Evolutionary conservation across 768 basidiomycete species (phyloP).

Genomic region (Tubosaeta brunneosetosa): DNA sequence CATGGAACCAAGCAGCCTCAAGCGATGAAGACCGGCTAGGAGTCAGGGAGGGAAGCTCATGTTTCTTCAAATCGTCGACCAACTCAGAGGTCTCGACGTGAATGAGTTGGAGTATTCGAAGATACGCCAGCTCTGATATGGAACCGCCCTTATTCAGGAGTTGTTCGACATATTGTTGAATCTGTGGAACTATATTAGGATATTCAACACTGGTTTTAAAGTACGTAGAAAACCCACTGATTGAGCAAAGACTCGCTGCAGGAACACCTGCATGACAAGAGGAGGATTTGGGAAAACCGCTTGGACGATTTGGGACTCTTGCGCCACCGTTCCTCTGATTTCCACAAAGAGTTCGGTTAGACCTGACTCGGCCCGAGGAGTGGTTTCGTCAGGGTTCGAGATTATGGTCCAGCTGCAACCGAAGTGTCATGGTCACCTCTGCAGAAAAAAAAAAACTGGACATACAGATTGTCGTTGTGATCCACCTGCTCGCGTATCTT

Average conservation of each 20-base stretch:
- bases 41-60: conserved; percentile 71
- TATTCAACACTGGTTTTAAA: neutral
- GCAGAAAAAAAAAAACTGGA: neutral
- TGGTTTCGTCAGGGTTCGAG: conserved; percentile 70
- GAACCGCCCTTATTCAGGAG: conserved; percentile 70
- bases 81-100: conserved; percentile 73
- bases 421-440: neutral
- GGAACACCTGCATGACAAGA: conserved; percentile 95
- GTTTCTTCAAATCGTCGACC: conserved; percentile 87
- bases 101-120: conserved; percentile 85
- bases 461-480: conserved; percentile 56
- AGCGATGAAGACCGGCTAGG: conserved; percentile 55
- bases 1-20: conserved; percentile 58
- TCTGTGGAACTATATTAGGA: conserved; percentile 43
- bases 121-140: conserved; percentile 84
- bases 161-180: conserved; percentile 94
- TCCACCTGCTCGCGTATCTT: conserved; percentile 65
- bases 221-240: conserved; percentile 55
- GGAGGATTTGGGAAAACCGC: conserved; percentile 97
- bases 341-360: conserved; percentile 77
- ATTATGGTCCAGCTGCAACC: conserved; percentile 70
- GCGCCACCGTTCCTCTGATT: conserved; percentile 86
- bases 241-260: conserved; percentile 97
- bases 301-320: conserved; percentile 96
- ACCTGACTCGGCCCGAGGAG: conserved; percentile 78